phyloP scores from a whole-genome alignment of 306 rosid species.

The Psophocarpus tetragonolobus region DNA sequence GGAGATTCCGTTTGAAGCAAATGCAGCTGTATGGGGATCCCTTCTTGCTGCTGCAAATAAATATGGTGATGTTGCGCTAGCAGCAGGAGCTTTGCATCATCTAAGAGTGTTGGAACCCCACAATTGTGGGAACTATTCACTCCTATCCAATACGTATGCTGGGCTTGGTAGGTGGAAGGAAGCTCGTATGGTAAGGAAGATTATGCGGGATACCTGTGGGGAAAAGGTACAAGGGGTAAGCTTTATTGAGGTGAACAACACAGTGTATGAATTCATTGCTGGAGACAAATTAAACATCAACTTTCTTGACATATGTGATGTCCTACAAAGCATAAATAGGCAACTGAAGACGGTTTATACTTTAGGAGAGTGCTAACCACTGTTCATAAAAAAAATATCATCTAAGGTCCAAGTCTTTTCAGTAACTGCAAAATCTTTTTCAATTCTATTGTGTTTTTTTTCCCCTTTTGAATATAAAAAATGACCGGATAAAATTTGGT shows the following conservation, averaged over 20 bases:
- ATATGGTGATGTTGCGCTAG: constrained; percentile 56
- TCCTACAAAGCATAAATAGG: constrained; percentile 43
- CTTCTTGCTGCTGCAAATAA: constrained; percentile 63
- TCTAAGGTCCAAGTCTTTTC: too few relatives aligned
- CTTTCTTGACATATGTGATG: constrained; percentile 41
- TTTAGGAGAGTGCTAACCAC: too few relatives aligned
- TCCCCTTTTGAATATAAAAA: too few relatives aligned
- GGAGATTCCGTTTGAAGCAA: constrained; percentile 67
- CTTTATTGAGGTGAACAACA: constrained; percentile 59
- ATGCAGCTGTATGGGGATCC: constrained; percentile 76
- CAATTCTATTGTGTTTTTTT: too few relatives aligned
- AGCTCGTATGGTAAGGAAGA: constrained; percentile 60
- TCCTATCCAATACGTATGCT: constrained; percentile 64
- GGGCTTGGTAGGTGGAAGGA: constrained; percentile 65
- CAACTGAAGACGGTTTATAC: constrained; percentile 47
- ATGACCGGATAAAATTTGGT: too few relatives aligned
- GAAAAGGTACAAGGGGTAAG: constrained; percentile 63
- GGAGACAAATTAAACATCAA: constrained; percentile 53
- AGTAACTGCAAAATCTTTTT: too few relatives aligned
- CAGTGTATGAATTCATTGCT: constrained; percentile 67
- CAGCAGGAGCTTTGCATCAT: constrained; percentile 52
- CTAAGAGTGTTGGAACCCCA: constrained; percentile 57
- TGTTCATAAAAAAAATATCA: too few relatives aligned
- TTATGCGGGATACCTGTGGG: constrained; percentile 57
- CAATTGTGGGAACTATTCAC: constrained; percentile 58